These are phyloP conservation scores for Warburgia ugandensis DNA, from an alignment of 164 flowering plant species.

Conservation along the genomic window DNA sequence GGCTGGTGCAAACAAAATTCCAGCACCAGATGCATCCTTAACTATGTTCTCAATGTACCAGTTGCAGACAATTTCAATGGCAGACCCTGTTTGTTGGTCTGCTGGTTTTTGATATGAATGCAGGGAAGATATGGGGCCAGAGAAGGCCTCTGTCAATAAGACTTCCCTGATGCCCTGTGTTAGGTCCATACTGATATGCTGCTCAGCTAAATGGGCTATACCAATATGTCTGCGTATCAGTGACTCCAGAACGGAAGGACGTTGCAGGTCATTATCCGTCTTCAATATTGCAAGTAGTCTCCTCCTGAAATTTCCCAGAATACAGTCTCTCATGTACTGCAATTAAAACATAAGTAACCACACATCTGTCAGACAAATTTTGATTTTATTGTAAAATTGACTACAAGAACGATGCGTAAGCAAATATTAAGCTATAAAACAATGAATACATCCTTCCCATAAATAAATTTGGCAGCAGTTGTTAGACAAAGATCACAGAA, in stretches of 20 bases:
- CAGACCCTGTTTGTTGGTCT: constrained; percentile 70
- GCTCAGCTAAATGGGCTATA: constrained; percentile 84
- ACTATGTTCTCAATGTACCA: constrained; percentile 96
- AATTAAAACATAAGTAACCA: constrained; percentile 7
- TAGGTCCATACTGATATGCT: constrained; percentile 97
- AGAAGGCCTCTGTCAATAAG: constrained; percentile 69
- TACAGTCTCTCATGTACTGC: constrained; percentile 99
- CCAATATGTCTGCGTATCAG: constrained; percentile 71
- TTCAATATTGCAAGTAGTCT: constrained; percentile 72
- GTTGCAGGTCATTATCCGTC: constrained; percentile 89
- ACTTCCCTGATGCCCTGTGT: constrained; percentile 88
- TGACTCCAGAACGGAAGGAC: constrained; percentile 79
- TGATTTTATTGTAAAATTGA: too few species aligned
- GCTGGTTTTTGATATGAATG: constrained; percentile 67
- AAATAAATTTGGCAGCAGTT: too few species aligned
- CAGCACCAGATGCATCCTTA: constrained; percentile 85
- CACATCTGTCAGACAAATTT: too few species aligned
- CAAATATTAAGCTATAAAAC: too few species aligned
- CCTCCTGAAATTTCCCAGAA: constrained; percentile 88
- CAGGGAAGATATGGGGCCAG: constrained; percentile 84
- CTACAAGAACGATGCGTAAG: too few species aligned
- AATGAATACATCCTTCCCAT: too few species aligned
- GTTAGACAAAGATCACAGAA: too few species aligned
- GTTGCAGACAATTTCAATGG: constrained; percentile 77
- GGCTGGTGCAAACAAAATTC: constrained; percentile 72